phyloP scores from a whole-genome alignment of 2,329 filamentous ascomycete species.

The Cladosporium phlei region DNA sequence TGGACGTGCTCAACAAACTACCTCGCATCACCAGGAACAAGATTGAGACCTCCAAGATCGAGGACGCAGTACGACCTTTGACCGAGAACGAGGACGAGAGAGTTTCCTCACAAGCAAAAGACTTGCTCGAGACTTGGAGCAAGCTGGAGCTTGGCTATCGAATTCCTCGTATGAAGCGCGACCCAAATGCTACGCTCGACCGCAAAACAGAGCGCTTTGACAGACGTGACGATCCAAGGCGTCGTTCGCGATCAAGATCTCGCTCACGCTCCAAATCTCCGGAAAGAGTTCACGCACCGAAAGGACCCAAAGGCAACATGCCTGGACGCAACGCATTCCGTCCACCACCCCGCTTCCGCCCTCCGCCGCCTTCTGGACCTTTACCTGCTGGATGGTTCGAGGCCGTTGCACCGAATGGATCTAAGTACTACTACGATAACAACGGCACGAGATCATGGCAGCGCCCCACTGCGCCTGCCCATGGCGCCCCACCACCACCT shows the following conservation, averaged over 20 bases:
- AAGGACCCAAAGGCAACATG: constrained; percentile 49
- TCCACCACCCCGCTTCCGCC: constrained; percentile 38
- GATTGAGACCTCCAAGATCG: constrained; percentile 93
- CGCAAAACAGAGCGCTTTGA: constrained; percentile 62
- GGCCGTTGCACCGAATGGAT: constrained; percentile 65
- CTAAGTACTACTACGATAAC: constrained; percentile 80
- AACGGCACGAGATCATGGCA: constrained; percentile 77
- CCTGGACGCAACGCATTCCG: constrained; percentile 55
- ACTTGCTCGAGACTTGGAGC: constrained; percentile 78
- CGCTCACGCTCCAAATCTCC: constrained; percentile 47
- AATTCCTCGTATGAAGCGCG: constrained; percentile 84
- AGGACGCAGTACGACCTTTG: constrained; percentile 69
- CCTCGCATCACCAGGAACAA: constrained; percentile 94
- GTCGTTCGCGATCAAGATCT: constrained; percentile 43
- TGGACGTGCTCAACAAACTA: constrained; percentile 83
- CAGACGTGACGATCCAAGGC: constrained; percentile 49
- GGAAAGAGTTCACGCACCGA: constrained; percentile 43
- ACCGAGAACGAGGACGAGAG: constrained; percentile 60
- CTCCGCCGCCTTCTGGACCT: constrained; percentile 45
- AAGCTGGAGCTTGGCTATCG: constrained; percentile 86
- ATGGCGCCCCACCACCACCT: constrained; percentile 52
- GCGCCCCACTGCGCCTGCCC: constrained; percentile 64
- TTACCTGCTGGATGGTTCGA: constrained; percentile 84
- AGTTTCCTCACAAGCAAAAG: constrained; percentile 65
- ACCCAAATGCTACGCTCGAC: constrained; percentile 55